Evolutionary conservation across 176 grass and related monocot species (phyloP).

Genomic region (Phyllostachys edulis): DNA sequence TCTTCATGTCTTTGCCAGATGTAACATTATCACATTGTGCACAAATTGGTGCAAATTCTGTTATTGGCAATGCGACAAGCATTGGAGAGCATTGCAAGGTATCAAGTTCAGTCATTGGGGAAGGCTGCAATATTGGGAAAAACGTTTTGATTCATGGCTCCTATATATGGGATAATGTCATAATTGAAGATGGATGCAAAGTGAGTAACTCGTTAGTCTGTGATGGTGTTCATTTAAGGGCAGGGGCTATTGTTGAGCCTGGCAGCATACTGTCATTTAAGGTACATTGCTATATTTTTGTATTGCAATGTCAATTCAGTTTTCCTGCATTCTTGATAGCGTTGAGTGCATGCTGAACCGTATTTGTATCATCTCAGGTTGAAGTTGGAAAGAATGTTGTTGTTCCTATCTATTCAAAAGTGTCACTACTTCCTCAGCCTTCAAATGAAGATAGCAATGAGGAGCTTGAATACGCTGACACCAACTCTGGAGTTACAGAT

Average conservation of each 20-base stretch:
- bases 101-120: slow-evolving; percentile 75
- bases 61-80: slow-evolving; percentile 69
- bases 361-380: slow-evolving; percentile 59
- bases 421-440: slow-evolving; percentile 81
- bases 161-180: slow-evolving; percentile 87
- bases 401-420: slow-evolving; percentile 84
- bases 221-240: slow-evolving; percentile 69
- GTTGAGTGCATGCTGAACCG: neutral
- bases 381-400: slow-evolving; percentile 85
- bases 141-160: slow-evolving; percentile 69
- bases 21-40: slow-evolving; percentile 61
- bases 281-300: slow-evolving; percentile 47
- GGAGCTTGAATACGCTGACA: slow-evolving; percentile 96
- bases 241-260: slow-evolving; percentile 69
- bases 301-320: neutral
- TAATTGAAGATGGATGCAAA: slow-evolving; percentile 93
- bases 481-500: slow-evolving; percentile 71
- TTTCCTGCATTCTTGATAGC: neutral
- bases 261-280: slow-evolving; percentile 95
- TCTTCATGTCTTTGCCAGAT: slow-evolving; percentile 53
- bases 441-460: slow-evolving; percentile 93
- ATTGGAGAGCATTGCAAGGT: slow-evolving; percentile 67
- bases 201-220: slow-evolving; percentile 78
- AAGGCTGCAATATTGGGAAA: slow-evolving; percentile 67
- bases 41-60: slow-evolving; percentile 68